Percentiles rank a stretch among this genome's conserved stretches.
Conservation (phyloP, 148 eudicot species). For the Rhododendron griersonianum region DNA sequence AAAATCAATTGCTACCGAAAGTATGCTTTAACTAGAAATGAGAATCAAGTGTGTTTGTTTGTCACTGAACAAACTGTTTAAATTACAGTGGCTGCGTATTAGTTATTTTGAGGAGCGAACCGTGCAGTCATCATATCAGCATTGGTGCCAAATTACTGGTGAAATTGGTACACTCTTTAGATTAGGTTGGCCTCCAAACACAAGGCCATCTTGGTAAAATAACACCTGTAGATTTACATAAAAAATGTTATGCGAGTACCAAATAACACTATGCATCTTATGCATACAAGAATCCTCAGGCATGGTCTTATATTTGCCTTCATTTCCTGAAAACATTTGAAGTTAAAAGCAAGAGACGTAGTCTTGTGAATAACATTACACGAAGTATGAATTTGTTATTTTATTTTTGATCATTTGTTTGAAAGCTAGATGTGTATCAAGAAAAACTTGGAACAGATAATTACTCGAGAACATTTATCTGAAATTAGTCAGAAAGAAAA, state of each 20-base stretch:
- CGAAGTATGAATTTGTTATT: not conserved
- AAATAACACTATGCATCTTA: not conserved
- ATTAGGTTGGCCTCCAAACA: not conserved
- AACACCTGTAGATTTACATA: not conserved
- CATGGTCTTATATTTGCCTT: not conserved
- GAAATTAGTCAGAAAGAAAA: not conserved
- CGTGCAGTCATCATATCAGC: not conserved
- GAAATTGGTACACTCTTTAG: not conserved
- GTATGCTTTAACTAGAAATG: not conserved
- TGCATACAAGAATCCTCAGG: not conserved
- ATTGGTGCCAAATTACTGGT: not conserved
- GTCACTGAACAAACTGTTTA: not conserved
- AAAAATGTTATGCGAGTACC: not conserved
- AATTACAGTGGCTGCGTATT: not conserved
- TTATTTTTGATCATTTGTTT: not conserved
- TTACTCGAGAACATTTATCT: no score
- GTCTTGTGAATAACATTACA: not conserved
- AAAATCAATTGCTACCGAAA: not conserved
- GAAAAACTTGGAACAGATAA: not conserved
- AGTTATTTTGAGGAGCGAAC: not conserved
- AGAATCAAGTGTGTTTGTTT: not conserved
- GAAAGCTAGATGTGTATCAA: not conserved
- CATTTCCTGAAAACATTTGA: not conserved
- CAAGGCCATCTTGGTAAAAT: not conserved
- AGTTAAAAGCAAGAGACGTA: not conserved